Percentiles rank a stretch among this genome's conserved stretches.
Conservation (phyloP, 2,329 filamentous ascomycete genomes). For the Scolecobasidium constrictum region DNA sequence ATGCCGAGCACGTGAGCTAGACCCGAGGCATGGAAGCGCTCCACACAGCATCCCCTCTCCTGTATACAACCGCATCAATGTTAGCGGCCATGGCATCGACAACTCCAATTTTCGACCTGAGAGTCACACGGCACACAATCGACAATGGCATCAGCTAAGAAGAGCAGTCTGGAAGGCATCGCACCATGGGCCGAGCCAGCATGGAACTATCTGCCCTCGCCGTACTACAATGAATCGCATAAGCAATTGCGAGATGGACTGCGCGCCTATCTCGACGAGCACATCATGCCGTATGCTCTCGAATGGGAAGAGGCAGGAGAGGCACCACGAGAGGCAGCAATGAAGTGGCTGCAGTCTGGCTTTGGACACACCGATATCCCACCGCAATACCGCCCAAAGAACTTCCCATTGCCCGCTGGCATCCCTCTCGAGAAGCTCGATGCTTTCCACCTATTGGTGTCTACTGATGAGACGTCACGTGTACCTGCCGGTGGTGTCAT, state of each 20-base stretch:
- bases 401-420: constrained; percentile 25
- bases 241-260: constrained; percentile 45
- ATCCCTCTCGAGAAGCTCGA: constrained; percentile 26
- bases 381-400: constrained; percentile 28
- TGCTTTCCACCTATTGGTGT: constrained; percentile 34
- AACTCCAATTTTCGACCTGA: too few relatives aligned
- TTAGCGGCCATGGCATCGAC: too few relatives aligned
- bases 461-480: constrained; percentile 44
- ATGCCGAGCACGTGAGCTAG: too few relatives aligned
- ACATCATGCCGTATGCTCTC: constrained; percentile 46
- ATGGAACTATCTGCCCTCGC: constrained; percentile 38
- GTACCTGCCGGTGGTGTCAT: constrained; percentile 44
- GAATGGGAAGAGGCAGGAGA: constrained; percentile 49
- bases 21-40: too few relatives aligned
- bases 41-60: too few relatives aligned
- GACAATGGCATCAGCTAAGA: constrained; percentile 9
- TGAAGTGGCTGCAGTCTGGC: constrained; percentile 29
- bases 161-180: constrained; percentile 12
- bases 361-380: constrained; percentile 34
- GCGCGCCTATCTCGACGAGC: constrained; percentile 47
- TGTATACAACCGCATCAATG: too few relatives aligned
- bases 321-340: constrained; percentile 34
- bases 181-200: constrained; percentile 35
- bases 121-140: too few relatives aligned
- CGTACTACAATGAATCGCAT: constrained; percentile 55